Conservation (phyloP, 805 yeast genomes). For the Pichia heedii region DNA sequence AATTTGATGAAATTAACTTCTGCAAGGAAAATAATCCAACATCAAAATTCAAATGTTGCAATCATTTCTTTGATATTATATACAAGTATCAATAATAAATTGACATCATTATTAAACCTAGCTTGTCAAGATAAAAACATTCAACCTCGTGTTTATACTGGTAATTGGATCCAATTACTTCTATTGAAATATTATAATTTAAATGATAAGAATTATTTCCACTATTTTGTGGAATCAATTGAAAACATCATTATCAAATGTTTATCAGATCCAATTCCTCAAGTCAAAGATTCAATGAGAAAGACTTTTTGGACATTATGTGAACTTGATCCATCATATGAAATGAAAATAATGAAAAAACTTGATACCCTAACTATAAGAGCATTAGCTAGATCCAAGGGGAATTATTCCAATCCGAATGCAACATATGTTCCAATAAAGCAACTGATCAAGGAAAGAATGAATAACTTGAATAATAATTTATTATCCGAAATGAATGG, state of each 20-base stretch:
- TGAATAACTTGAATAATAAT: neutral
- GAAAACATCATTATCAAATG: constrained; percentile 50
- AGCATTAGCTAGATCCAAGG: constrained; percentile 44
- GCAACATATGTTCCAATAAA: neutral
- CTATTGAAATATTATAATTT: constrained; percentile 39
- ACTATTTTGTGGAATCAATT: constrained; percentile 31
- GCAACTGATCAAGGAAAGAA: neutral
- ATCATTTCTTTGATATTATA: constrained; percentile 47
- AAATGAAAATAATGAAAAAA: constrained; percentile 29
- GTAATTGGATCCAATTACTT: constrained; percentile 60
- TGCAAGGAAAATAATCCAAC: constrained; percentile 57
- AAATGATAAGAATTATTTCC: constrained; percentile 24
- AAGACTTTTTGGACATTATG: constrained; percentile 63
- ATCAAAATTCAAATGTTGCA: constrained; percentile 46
- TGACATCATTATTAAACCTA: constrained; percentile 38
- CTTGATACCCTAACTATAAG: constrained; percentile 41
- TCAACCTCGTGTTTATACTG: constrained; percentile 60
- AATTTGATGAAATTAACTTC: constrained; percentile 45
- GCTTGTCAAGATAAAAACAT: constrained; percentile 62
- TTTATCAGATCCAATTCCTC: constrained; percentile 69
- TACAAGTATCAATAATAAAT: constrained; percentile 43
- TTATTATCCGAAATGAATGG: neutral
- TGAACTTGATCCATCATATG: constrained; percentile 43
- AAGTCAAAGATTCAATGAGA: constrained; percentile 70
- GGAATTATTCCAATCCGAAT: neutral